Conservation (phyloP, 208 protist species). For the Strigomonas culicis region DNA sequence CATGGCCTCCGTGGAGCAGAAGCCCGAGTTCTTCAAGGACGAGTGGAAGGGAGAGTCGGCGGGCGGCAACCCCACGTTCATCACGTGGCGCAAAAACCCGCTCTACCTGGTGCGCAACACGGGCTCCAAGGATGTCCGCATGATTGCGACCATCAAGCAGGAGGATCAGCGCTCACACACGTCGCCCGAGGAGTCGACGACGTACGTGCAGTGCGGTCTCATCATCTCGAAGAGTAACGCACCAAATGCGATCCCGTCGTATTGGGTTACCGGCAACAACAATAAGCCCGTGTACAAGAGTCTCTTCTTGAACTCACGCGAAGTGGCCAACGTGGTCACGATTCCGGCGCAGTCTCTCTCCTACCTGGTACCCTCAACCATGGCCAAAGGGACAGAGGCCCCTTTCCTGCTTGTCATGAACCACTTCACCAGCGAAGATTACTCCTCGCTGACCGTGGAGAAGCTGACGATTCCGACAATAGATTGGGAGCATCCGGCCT, state of each 20-base stretch:
- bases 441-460: constrained; percentile 31
- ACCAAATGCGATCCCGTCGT: constrained; percentile 39
- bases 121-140: constrained; percentile 18
- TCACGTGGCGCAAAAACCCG: constrained; percentile 75
- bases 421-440: constrained; percentile 38
- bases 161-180: constrained; percentile 58
- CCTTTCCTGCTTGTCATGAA: constrained; percentile 49
- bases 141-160: constrained; percentile 51
- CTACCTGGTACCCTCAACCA: constrained; percentile 69
- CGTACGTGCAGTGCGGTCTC: constrained; percentile 66
- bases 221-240: constrained; percentile 33
- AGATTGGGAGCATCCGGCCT: constrained; percentile 35
- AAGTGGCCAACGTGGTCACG: constrained; percentile 51
- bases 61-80: constrained; percentile 68
- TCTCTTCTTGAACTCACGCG: constrained; percentile 79
- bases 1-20: constrained; percentile 39
- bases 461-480: constrained; percentile 36
- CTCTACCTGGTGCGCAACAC: constrained; percentile 65
- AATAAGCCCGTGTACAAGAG: constrained; percentile 56
- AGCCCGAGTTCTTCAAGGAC: constrained; percentile 27
- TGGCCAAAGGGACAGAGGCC: constrained; percentile 44
- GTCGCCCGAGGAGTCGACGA: constrained; percentile 24
- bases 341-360: constrained; percentile 55
- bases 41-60: constrained; percentile 41
- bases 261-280: constrained; percentile 66